phyloP scores from a whole-genome alignment of 75 land plant genomes.

The Chamaecyparis obtusa region DNA sequence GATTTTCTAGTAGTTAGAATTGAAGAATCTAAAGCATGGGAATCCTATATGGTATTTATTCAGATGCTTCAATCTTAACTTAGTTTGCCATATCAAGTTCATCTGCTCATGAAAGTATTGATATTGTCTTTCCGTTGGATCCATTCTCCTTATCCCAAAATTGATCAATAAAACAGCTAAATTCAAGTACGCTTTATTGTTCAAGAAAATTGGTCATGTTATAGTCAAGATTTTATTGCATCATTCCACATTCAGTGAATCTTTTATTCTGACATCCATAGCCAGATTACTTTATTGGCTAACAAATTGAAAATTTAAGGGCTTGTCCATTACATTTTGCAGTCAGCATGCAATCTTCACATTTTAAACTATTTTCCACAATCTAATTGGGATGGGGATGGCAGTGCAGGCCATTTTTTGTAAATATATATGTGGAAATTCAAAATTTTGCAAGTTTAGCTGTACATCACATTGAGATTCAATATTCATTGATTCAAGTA shows the following conservation, averaged over 20 bases:
- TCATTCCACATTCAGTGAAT: not conserved
- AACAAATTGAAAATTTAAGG: not conserved
- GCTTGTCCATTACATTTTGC: not conserved
- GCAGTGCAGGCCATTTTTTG: no score
- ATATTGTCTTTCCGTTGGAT: not conserved
- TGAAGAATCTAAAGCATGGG: not conserved
- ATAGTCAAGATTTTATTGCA: not conserved
- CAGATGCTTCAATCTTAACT: not conserved
- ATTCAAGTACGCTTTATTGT: not conserved
- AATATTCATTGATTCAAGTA: no score
- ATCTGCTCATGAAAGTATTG: not conserved
- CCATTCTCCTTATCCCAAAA: not conserved
- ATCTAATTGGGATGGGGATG: no score
- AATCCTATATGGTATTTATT: not conserved
- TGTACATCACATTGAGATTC: no score
- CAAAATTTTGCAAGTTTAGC: no score
- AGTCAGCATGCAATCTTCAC: not conserved
- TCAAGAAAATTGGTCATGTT: not conserved
- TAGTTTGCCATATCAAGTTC: not conserved
- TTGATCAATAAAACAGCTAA: not conserved
- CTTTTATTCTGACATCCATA: not conserved
- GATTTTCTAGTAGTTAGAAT: not conserved
- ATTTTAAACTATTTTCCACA: not conserved
- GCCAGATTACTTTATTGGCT: not conserved
- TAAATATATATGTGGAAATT: no score